Evolutionary conservation across 2,329 filamentous ascomycete genomes (phyloP).

Genomic region (Ophiocordyceps camponoti-leonardi): DNA sequence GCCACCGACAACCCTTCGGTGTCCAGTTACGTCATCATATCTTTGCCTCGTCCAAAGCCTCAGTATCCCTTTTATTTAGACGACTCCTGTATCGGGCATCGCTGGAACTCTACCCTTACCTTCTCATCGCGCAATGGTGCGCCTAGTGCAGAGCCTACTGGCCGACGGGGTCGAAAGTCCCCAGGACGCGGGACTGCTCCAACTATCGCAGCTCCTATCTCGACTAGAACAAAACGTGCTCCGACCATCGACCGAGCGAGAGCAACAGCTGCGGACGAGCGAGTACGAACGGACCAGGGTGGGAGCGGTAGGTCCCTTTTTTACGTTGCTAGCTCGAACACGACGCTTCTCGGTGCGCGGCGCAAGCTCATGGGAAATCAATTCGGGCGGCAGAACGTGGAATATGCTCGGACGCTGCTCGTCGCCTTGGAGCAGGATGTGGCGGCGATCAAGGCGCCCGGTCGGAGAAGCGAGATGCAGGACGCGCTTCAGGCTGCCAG

Average conservation of each 20-base stretch:
- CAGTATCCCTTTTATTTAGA: too few species aligned
- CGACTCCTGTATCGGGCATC: too few species aligned
- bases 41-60: too few species aligned
- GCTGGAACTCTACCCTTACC: too few species aligned
- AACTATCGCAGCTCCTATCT: slow-evolving; percentile 46
- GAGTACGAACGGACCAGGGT: slow-evolving; percentile 42
- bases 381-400: slow-evolving; percentile 43
- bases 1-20: too few species aligned
- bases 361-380: neutral
- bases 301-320: slow-evolving; percentile 22
- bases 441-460: slow-evolving; percentile 36
- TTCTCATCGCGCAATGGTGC: slow-evolving; percentile 8
- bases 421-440: slow-evolving; percentile 55
- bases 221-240: slow-evolving; percentile 51
- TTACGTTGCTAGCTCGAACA: neutral
- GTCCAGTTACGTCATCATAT: too few species aligned
- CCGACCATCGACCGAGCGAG: slow-evolving; percentile 40
- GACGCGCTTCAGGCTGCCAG: slow-evolving; percentile 46
- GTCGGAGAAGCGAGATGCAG: slow-evolving; percentile 43
- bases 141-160: slow-evolving; percentile 7
- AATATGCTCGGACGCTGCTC: slow-evolving; percentile 52
- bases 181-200: slow-evolving; percentile 15
- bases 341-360: neutral
- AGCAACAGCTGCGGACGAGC: slow-evolving; percentile 38
- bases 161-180: slow-evolving; percentile 5